Evolutionary conservation across 1,284 basidiomycete species (phyloP).

Genomic region (Heterobasidion irregulare): DNA sequence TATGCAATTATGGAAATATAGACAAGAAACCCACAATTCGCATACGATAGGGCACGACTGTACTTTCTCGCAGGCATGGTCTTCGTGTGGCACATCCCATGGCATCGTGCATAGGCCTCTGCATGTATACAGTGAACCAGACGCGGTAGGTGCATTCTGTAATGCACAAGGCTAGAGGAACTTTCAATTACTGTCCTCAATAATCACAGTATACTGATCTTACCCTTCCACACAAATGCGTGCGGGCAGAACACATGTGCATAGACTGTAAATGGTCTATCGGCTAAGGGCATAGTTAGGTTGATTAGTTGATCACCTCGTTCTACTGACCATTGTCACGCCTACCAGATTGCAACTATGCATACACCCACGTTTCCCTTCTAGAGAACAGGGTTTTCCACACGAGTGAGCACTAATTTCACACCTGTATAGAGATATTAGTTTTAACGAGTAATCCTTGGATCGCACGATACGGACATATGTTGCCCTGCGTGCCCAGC

Average conservation of each 20-base stretch:
- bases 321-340: no score
- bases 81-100: constrained; percentile 33
- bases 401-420: constrained; percentile 41
- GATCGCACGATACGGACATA: constrained; percentile 5
- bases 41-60: constrained; percentile 38
- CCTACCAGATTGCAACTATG: constrained; percentile 40
- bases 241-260: constrained; percentile 43
- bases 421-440: constrained; percentile 23
- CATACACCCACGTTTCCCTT: constrained; percentile 38
- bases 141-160: not conserved
- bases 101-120: not conserved
- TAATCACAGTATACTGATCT: not conserved
- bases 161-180: not conserved
- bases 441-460: no score
- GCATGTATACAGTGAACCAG: not conserved
- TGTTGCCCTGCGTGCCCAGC: constrained; percentile 50
- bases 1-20: not conserved
- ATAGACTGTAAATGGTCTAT: constrained; percentile 34
- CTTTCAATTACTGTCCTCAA: not conserved
- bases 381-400: constrained; percentile 35
- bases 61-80: constrained; percentile 33
- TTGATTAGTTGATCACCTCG: not conserved
- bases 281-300: constrained; percentile 24
- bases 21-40: constrained; percentile 17
- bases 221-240: constrained; percentile 49